Conservation (phyloP, 2,329 filamentous ascomycete genomes). For the Fusarium cicatricum region DNA sequence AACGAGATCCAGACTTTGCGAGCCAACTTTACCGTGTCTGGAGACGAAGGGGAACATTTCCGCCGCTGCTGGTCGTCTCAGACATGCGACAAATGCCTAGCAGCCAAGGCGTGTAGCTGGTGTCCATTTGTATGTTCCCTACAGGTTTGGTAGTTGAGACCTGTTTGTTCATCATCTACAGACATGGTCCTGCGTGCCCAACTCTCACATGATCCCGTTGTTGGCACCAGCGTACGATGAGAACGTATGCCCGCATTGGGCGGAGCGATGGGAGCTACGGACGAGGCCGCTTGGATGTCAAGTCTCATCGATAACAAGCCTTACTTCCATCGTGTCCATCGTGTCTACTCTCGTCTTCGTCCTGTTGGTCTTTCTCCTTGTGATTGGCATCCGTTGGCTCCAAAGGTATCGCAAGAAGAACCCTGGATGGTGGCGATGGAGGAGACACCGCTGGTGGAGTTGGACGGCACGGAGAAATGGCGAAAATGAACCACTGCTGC, state of each 20-base stretch:
- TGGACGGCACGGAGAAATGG: slow-evolving; percentile 24
- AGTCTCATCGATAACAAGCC: slow-evolving; percentile 47
- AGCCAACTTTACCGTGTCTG: slow-evolving; percentile 44
- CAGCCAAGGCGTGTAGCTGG: slow-evolving; percentile 57
- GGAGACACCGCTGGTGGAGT: slow-evolving; percentile 24
- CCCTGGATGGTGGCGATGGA: slow-evolving; percentile 30
- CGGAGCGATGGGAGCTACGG: slow-evolving; percentile 51
- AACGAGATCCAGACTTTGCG: slow-evolving; percentile 25
- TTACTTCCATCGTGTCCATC: slow-evolving; percentile 43
- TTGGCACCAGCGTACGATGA: slow-evolving; percentile 60
- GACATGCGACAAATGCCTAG: slow-evolving; percentile 58
- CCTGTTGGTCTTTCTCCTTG: slow-evolving; percentile 36
- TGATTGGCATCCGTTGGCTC: slow-evolving; percentile 32
- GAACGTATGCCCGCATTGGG: slow-evolving; percentile 61
- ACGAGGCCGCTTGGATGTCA: slow-evolving; percentile 48
- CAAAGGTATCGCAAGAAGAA: slow-evolving; percentile 33
- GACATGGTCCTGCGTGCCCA: slow-evolving; percentile 65
- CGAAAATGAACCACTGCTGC: slow-evolving; percentile 45
- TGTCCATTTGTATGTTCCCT: slow-evolving; percentile 58
- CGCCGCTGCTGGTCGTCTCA: slow-evolving; percentile 61
- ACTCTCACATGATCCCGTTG: slow-evolving; percentile 53
- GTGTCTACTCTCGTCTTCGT: slow-evolving; percentile 41
- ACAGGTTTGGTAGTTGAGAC: background rate
- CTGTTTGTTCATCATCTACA: slow-evolving; percentile 37
- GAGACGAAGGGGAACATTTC: slow-evolving; percentile 51